phyloP scores from a whole-genome alignment of 306 rosid species.

The Rosa multiflora region DNA sequence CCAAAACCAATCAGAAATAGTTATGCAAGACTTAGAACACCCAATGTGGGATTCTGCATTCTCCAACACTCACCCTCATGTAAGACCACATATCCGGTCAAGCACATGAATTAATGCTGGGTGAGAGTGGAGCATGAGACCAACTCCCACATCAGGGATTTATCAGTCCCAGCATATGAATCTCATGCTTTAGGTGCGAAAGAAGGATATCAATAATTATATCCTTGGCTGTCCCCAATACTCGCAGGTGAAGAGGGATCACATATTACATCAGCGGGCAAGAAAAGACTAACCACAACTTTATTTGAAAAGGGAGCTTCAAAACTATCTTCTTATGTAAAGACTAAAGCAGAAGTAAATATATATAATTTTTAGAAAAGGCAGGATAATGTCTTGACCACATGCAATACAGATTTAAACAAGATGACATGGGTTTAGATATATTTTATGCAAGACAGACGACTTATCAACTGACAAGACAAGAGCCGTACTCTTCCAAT shows the following conservation, averaged over 20 bases:
- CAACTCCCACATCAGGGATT: not conserved
- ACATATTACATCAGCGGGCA: not conserved
- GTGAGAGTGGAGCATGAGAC: not conserved
- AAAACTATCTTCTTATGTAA: not conserved
- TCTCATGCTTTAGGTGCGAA: not conserved
- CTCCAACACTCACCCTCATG: slow-evolving; percentile 6
- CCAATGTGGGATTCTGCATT: not conserved
- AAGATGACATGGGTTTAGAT: not conserved
- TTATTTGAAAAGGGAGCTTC: not conserved
- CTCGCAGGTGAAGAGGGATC: not conserved
- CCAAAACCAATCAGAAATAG: not conserved
- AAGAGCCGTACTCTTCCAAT: not conserved
- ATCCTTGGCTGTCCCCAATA: not conserved
- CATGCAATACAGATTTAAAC: not conserved
- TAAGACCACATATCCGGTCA: not conserved
- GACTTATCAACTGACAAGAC: not conserved
- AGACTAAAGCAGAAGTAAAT: not conserved
- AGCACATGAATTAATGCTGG: not conserved
- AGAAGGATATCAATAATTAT: not conserved
- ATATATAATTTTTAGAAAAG: not conserved
- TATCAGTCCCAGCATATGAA: not conserved
- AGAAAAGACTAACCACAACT: slow-evolving; percentile 1
- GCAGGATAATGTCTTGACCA: not conserved
- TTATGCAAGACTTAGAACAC: not conserved
- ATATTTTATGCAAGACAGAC: not conserved